A percentile compares a stretch with the other conserved stretches of the same genome.
Evolutionary conservation across 78 protist genomes (phyloP).

Genomic region (Ministeria vibrans): DNA sequence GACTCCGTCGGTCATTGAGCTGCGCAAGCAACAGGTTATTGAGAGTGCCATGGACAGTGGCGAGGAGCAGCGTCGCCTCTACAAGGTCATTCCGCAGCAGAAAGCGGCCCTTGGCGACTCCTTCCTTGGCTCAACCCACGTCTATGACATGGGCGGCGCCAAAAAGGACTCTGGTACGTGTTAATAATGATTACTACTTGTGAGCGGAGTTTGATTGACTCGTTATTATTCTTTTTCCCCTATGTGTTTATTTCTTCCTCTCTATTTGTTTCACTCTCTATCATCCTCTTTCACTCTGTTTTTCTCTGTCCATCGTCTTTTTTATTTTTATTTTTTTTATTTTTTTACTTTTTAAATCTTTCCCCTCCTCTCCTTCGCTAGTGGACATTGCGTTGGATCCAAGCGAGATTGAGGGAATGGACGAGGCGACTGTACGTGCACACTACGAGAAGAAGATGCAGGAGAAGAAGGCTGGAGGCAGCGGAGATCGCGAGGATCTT

Average conservation of each 20-base stretch:
- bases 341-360: no score
- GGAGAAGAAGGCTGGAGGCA: neutral
- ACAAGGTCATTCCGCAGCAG: slow-evolving; percentile 18
- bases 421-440: neutral
- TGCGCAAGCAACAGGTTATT: slow-evolving; percentile 10
- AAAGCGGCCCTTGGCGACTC: neutral
- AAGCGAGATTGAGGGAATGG: slow-evolving; percentile 10
- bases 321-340: neutral
- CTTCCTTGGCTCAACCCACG: neutral
- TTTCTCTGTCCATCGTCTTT: neutral
- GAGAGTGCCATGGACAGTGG: slow-evolving; percentile 8
- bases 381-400: neutral
- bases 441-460: neutral
- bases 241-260: neutral
- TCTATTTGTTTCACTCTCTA: neutral
- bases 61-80: neutral
- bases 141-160: slow-evolving; percentile 8
- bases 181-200: neutral
- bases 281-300: neutral
- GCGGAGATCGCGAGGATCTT: slow-evolving; percentile 12
- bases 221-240: neutral
- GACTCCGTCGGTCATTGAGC: slow-evolving; percentile 15
- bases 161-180: neutral
- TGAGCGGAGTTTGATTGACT: neutral
- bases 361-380: neutral